Conservation (phyloP, 2,329 filamentous ascomycete genomes). For the Alternaria ethzedia region DNA sequence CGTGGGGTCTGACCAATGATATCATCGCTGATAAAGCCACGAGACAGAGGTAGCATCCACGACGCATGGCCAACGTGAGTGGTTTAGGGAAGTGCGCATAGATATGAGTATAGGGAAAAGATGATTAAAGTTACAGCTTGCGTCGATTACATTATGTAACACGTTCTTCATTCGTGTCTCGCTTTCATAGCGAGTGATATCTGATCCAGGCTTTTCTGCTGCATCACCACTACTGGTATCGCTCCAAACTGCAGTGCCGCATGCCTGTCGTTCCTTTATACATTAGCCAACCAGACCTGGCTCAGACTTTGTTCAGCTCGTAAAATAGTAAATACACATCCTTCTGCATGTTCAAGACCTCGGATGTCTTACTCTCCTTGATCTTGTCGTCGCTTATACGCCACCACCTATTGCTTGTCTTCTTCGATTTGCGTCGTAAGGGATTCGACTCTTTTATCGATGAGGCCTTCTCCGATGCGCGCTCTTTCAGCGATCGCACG, state of each 20-base stretch:
- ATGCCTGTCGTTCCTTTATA: not conserved
- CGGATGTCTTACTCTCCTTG: constrained; percentile 89
- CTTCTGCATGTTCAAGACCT: constrained; percentile 90
- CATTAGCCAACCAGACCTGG: not conserved
- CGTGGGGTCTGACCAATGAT: constrained; percentile 29
- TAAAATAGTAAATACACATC: constrained; percentile 98
- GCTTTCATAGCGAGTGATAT: not conserved
- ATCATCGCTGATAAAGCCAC: constrained; percentile 29
- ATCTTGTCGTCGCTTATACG: constrained; percentile 97
- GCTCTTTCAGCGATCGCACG: constrained; percentile 42
- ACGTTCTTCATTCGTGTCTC: not conserved
- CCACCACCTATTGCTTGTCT: constrained; percentile 85
- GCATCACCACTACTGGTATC: not conserved
- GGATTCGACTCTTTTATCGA: constrained; percentile 54
- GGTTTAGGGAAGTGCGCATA: not conserved
- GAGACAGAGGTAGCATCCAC: not conserved
- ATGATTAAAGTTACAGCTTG: no score
- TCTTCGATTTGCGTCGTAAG: constrained; percentile 63
- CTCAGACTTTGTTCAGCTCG: constrained; percentile 68
- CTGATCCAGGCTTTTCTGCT: not conserved
- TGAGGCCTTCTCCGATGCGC: constrained; percentile 35
- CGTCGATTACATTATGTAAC: not conserved
- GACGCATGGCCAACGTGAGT: not conserved
- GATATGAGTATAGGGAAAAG: no score
- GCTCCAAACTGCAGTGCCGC: not conserved